Conservation (phyloP, 345 rosid species). For the Cardamine chenopodiifolia region DNA sequence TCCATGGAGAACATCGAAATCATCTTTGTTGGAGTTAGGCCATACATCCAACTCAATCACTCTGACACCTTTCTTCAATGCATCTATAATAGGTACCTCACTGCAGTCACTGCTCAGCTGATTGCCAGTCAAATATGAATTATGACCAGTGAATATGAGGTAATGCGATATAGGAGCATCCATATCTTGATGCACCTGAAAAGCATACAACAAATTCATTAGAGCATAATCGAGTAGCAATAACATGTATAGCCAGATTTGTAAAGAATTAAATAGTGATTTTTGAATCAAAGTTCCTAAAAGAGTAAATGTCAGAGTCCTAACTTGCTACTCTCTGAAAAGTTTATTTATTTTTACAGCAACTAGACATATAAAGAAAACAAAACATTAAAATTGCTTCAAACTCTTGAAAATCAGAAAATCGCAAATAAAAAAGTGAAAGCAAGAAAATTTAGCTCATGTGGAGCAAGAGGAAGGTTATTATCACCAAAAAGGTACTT, state of each 20-base stretch:
- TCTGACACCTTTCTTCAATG: conserved; percentile 76
- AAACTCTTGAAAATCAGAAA: background rate
- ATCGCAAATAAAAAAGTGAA: background rate
- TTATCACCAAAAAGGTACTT: conserved; percentile 61
- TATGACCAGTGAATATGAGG: conserved; percentile 80
- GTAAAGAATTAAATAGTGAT: background rate
- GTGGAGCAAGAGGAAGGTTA: conserved; percentile 56
- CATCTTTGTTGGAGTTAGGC: conserved; percentile 73
- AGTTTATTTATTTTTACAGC: conserved; percentile 1
- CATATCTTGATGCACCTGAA: conserved; percentile 86
- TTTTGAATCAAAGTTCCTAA: background rate
- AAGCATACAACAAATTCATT: background rate
- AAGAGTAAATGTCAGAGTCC: background rate
- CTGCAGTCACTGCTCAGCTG: conserved; percentile 93
- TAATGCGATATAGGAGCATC: conserved; percentile 82
- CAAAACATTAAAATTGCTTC: background rate
- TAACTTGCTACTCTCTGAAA: background rate
- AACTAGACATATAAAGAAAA: background rate
- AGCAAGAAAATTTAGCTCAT: conserved; percentile 38
- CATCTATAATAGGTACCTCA: conserved; percentile 71
- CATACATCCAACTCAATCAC: conserved; percentile 88
- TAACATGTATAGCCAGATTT: background rate
- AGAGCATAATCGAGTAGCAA: background rate
- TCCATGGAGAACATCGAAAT: conserved; percentile 82
- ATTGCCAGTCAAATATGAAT: conserved; percentile 85